Conservation (phyloP, 305 asterid genomes). For the Withania somnifera region DNA sequence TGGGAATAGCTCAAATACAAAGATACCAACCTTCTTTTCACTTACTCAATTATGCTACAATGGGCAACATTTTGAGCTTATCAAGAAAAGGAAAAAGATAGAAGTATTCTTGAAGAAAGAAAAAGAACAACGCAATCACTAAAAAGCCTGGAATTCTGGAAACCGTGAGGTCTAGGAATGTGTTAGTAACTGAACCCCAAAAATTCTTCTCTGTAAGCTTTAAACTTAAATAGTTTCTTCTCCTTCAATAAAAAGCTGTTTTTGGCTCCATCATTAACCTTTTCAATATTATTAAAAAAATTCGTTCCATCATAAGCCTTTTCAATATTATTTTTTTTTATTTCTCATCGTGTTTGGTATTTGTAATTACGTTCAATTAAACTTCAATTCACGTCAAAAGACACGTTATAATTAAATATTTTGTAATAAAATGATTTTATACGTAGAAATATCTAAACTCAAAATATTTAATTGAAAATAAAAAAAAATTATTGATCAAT, state of each 20-base stretch:
- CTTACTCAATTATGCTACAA: slow-evolving; percentile 8
- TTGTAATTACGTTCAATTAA: too few species aligned
- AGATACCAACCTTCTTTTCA: background rate
- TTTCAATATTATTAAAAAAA: slow-evolving; percentile 14
- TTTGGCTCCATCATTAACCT: slow-evolving; percentile 15
- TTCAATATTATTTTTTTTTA: slow-evolving; percentile 5
- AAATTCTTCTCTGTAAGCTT: slow-evolving; percentile 12
- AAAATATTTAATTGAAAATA: too few species aligned
- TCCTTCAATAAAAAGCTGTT: background rate
- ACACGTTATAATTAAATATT: too few species aligned
- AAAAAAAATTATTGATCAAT: too few species aligned
- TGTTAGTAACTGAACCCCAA: slow-evolving; percentile 31
- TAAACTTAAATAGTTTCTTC: background rate
- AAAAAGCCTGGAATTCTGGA: slow-evolving; percentile 29
- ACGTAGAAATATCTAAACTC: too few species aligned
- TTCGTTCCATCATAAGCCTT: slow-evolving; percentile 20
- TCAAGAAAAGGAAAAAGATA: slow-evolving; percentile 7
- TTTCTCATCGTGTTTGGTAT: too few species aligned
- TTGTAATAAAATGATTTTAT: too few species aligned
- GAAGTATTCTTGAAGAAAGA: slow-evolving; percentile 28
- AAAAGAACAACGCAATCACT: background rate
- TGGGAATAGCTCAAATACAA: too few species aligned
- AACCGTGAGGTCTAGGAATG: slow-evolving; percentile 59
- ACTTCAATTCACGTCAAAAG: too few species aligned
- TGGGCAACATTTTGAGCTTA: background rate